Evolutionary conservation across 2,329 filamentous ascomycete genomes (phyloP), one percentile per base, ranked within the genome.

Genomic region (Fonsecaea monophora): DNA sequence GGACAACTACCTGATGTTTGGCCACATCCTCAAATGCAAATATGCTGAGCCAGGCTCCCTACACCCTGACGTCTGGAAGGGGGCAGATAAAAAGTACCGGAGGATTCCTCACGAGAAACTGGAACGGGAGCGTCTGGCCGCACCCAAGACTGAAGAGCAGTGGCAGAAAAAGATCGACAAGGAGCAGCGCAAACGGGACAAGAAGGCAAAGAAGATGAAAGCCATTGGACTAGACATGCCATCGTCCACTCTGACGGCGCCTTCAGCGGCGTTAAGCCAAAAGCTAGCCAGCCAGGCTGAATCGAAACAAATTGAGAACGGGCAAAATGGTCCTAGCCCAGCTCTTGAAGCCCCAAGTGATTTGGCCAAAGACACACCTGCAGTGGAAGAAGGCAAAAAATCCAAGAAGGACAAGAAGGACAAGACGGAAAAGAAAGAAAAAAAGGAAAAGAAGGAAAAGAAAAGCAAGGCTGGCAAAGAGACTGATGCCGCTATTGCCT

Each of bases 1-100:
- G 95, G 88, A 97, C 84, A 96, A 94, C 81, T 99, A 99, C 80
- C 87, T 98, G 45, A 86, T 99, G 76, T 98, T 97, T 78, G 92
- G 92, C 5, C 94, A 97, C 78, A 91, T 98, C 69, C 84, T 99
- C 73, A 94, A 96, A 80, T 94, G 94, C 80, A 91, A 92, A 77
- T 82, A 89, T 30, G 86, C 97, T 3, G 87, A 92, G 3, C 82
- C 87, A 65, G 92, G 91, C 68, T 89, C 94, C 76, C 83, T 97
- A 53, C 92, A 96, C 77, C 85, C 89, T 30, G 85, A 92, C 68
- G 82, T 97, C 61, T 98, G 93, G 87, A 93, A 95, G 81, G 93
- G 93, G 42, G 92, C 93, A 74, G 94, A 96, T 79, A 89, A 88
- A 75, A 90, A 94, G 64, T 97, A 95, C 85, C 96, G 96, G 84